A percentile compares a stretch with the other conserved stretches of the same genome.
phyloP scores from a whole-genome alignment of 805 yeast genomes.

The Zygotorulaspora chibaensis region DNA sequence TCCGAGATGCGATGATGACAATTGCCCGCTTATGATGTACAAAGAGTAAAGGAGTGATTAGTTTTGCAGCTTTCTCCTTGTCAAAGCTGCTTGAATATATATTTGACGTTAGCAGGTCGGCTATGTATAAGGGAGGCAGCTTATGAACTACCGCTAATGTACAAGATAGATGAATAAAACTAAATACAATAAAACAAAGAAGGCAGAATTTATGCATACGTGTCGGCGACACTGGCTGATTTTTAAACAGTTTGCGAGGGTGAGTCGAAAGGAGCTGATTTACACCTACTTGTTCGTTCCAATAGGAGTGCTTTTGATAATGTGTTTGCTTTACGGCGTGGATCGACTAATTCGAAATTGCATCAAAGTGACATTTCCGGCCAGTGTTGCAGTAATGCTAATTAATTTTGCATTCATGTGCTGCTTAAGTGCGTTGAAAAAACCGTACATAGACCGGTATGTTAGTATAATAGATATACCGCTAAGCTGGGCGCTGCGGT shows the following conservation, averaged over 20 bases:
- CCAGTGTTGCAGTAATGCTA: conserved; percentile 25
- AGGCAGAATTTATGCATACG: background rate
- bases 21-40: too few relatives aligned
- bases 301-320: conserved; percentile 16
- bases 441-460: conserved; percentile 14
- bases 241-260: conserved; percentile 12
- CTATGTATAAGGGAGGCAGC: too few relatives aligned
- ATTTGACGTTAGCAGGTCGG: too few relatives aligned
- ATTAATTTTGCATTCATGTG: conserved; percentile 23
- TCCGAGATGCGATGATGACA: too few relatives aligned
- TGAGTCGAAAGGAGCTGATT: conserved; percentile 11
- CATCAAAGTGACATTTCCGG: conserved; percentile 20
- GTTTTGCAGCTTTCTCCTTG: too few relatives aligned
- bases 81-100: too few relatives aligned
- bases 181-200: background rate
- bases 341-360: conserved; percentile 18
- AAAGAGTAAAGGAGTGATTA: too few relatives aligned
- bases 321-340: conserved; percentile 22
- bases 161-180: background rate
- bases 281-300: conserved; percentile 21
- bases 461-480: conserved; percentile 44
- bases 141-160: background rate
- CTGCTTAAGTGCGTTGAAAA: conserved; percentile 14
- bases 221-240: conserved; percentile 12
- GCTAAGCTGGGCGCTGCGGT: conserved; percentile 61